Evolutionary conservation across 1,284 basidiomycete species (phyloP).

Genomic region (Nidula niveotomentosa): DNA sequence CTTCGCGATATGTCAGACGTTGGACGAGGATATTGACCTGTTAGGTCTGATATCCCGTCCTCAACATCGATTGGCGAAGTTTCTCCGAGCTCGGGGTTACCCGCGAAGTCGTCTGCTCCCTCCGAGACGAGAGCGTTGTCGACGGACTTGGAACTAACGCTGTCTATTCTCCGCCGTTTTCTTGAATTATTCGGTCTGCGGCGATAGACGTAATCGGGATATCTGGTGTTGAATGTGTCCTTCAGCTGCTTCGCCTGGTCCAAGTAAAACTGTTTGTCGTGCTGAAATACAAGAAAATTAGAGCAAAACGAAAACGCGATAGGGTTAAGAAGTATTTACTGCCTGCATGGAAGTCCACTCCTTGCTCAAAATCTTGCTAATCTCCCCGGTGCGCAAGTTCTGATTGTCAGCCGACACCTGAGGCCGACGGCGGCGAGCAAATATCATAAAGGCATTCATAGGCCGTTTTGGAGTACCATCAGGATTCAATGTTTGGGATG

Average conservation of each 20-base stretch:
- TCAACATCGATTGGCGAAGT: slow-evolving; percentile 36
- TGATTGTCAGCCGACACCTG: slow-evolving; percentile 81
- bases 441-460: slow-evolving; percentile 92
- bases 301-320: slow-evolving; percentile 7
- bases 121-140: slow-evolving; percentile 29
- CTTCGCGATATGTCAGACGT: slow-evolving; percentile 22
- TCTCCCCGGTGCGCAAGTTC: slow-evolving; percentile 83
- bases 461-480: slow-evolving; percentile 84
- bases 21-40: slow-evolving; percentile 20
- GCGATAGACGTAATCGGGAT: slow-evolving; percentile 85
- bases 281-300: slow-evolving; percentile 35
- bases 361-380: slow-evolving; percentile 78
- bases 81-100: slow-evolving; percentile 34
- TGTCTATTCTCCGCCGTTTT: slow-evolving; percentile 61
- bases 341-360: slow-evolving; percentile 78
- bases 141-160: slow-evolving; percentile 23
- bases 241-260: slow-evolving; percentile 82
- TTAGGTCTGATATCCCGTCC: slow-evolving; percentile 22
- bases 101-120: slow-evolving; percentile 36
- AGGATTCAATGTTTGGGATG: slow-evolving; percentile 74
- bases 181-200: slow-evolving; percentile 82
- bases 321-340: slow-evolving; percentile 36
- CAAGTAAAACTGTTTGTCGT: slow-evolving; percentile 81
- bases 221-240: slow-evolving; percentile 80
- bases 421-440: slow-evolving; percentile 76